Evolutionary conservation across 2,329 filamentous ascomycete species (phyloP).

Genomic region (Tolypocladium album): DNA sequence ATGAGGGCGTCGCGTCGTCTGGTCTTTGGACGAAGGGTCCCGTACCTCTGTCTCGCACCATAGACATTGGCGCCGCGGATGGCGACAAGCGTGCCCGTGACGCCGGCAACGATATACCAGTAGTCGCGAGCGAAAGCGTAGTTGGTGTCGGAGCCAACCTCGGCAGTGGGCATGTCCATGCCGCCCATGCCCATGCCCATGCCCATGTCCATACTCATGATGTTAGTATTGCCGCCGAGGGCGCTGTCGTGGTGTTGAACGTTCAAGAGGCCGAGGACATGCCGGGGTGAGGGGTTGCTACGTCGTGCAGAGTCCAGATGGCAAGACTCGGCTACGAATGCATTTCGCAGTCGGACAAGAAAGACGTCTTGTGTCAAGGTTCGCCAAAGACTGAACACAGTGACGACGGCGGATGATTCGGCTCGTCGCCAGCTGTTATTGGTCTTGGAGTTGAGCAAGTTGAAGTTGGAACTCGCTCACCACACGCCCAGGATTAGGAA

Average conservation of each 20-base stretch:
- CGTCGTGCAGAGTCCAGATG: not conserved
- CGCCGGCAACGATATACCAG: conserved; percentile 47
- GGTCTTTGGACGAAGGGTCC: not conserved
- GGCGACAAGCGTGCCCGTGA: conserved; percentile 29
- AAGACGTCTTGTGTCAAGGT: not conserved
- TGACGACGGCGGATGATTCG: not conserved
- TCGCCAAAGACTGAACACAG: not conserved
- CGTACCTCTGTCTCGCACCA: conserved; percentile 30
- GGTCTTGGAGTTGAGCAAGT: not conserved
- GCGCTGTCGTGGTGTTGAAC: not conserved
- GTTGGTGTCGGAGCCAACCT: conserved; percentile 32
- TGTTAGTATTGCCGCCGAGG: not conserved
- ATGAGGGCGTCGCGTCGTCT: not conserved
- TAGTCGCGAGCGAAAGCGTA: conserved; percentile 41
- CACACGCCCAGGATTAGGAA: not conserved
- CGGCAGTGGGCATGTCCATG: conserved; percentile 21
- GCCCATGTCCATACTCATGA: conserved; percentile 7
- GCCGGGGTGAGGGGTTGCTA: not conserved
- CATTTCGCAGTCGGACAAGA: not conserved
- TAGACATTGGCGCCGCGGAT: conserved; percentile 32
- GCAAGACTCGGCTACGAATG: not conserved
- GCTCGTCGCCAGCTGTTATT: not conserved
- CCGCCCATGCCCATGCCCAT: conserved; percentile 23
- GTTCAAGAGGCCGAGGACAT: not conserved
- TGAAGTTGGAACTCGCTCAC: not conserved